Conservation (phyloP, 305 asterid species). For the Fraxinus platypoda region DNA sequence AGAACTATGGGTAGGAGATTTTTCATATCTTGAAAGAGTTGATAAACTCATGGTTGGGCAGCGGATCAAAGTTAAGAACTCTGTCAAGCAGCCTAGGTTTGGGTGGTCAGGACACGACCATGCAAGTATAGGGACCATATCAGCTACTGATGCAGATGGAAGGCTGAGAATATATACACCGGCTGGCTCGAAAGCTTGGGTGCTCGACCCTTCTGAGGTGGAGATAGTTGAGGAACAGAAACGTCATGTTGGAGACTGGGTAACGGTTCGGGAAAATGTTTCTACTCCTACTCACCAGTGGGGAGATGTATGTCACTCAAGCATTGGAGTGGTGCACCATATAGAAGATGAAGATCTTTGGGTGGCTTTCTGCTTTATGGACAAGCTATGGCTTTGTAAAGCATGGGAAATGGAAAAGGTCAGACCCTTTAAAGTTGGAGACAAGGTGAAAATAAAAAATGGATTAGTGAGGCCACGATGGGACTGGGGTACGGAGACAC, state of each 20-base stretch:
- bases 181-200: constrained; percentile 80
- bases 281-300: constrained; percentile 76
- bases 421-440: constrained; percentile 64
- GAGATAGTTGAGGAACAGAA: constrained; percentile 66
- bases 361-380: constrained; percentile 86
- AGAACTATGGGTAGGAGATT: constrained; percentile 69
- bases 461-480: constrained; percentile 81
- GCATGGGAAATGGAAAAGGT: constrained; percentile 64
- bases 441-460: constrained; percentile 71
- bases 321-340: constrained; percentile 92
- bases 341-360: constrained; percentile 72
- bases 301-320: constrained; percentile 71
- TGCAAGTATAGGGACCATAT: constrained; percentile 60
- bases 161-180: constrained; percentile 82
- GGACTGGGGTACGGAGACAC: constrained; percentile 99
- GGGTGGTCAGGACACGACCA: constrained; percentile 92
- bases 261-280: constrained; percentile 56
- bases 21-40: constrained; percentile 48
- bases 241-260: constrained; percentile 70
- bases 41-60: constrained; percentile 60
- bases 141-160: constrained; percentile 88
- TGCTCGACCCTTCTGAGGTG: constrained; percentile 85
- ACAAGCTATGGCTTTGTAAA: constrained; percentile 83
- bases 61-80: constrained; percentile 55
- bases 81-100: constrained; percentile 76